Evolutionary conservation across 495 filamentous ascomycete genomes (phyloP).

Genomic region (Oidiodendron maius): DNA sequence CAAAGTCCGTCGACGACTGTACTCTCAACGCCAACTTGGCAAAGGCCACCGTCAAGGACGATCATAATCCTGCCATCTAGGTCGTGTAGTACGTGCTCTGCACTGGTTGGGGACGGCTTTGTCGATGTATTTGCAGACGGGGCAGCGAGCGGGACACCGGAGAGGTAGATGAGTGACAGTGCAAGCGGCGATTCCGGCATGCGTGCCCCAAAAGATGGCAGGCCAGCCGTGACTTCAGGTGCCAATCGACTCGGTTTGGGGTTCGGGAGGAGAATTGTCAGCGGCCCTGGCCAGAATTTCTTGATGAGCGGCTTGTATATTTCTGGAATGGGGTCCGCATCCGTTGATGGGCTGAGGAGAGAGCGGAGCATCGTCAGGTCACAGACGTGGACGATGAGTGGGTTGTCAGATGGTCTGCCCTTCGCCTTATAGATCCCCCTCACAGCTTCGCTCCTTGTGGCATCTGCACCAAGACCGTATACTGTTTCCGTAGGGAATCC

Average conservation of each 20-base stretch:
- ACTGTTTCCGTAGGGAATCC: constrained; percentile 98
- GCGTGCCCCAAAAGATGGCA: constrained; percentile 80
- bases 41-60: constrained; percentile 85
- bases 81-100: constrained; percentile 83
- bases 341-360: constrained; percentile 15
- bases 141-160: constrained; percentile 78
- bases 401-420: constrained; percentile 86
- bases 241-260: constrained; percentile 65
- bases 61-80: constrained; percentile 76
- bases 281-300: constrained; percentile 88
- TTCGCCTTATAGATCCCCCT: constrained; percentile 87
- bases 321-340: constrained; percentile 52
- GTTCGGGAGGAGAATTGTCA: constrained; percentile 86
- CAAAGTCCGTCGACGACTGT: constrained; percentile 92
- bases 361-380: constrained; percentile 71
- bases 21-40: constrained; percentile 86
- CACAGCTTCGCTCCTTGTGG: constrained; percentile 79
- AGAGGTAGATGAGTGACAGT: constrained; percentile 70
- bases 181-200: constrained; percentile 85
- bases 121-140: constrained; percentile 94
- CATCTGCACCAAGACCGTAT: constrained; percentile 93
- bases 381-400: constrained; percentile 85
- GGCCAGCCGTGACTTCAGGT: constrained; percentile 78
- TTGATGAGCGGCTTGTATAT: constrained; percentile 80
- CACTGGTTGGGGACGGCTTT: constrained; percentile 83